A percentile compares a stretch with the other conserved stretches of the same genome.
Conservation (phyloP, 176 grass and related monocot genomes). For the Aechmea fasciata region DNA sequence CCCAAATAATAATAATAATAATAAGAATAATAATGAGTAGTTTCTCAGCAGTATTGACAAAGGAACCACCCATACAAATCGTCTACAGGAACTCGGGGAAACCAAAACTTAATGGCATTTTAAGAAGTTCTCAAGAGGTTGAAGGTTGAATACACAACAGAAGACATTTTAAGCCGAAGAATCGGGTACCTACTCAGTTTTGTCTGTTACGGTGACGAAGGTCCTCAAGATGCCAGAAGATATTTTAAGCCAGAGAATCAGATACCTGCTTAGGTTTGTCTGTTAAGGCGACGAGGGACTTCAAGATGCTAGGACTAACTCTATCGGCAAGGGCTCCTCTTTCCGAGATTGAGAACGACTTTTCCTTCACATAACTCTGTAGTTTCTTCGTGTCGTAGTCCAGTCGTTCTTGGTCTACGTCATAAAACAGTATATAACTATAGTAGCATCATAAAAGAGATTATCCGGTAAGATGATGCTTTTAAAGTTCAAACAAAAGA, state of each 20-base stretch:
- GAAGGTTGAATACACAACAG: background rate
- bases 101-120: too few species aligned
- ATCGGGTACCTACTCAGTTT: constrained; percentile 26
- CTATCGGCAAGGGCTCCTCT: constrained; percentile 69
- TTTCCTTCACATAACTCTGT: constrained; percentile 79
- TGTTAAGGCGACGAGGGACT: constrained; percentile 49
- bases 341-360: constrained; percentile 70
- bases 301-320: constrained; percentile 44
- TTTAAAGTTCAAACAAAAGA: too few species aligned
- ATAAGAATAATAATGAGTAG: too few species aligned
- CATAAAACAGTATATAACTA: constrained; percentile 16
- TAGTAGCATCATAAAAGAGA: background rate
- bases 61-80: too few species aligned
- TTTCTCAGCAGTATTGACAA: too few species aligned
- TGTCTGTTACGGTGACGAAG: constrained; percentile 50
- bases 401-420: constrained; percentile 52
- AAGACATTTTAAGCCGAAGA: background rate
- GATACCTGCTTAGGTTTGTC: constrained; percentile 40
- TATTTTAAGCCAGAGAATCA: background rate
- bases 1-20: too few species aligned
- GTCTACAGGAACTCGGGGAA: too few species aligned
- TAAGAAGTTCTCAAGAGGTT: too few species aligned
- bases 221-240: constrained; percentile 44
- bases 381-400: constrained; percentile 79
- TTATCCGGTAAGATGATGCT: too few species aligned